A percentile compares a stretch with the other conserved stretches of the same genome.
Conservation (phyloP, 176 grass and related monocot genomes). For the Luzula sylvatica region DNA sequence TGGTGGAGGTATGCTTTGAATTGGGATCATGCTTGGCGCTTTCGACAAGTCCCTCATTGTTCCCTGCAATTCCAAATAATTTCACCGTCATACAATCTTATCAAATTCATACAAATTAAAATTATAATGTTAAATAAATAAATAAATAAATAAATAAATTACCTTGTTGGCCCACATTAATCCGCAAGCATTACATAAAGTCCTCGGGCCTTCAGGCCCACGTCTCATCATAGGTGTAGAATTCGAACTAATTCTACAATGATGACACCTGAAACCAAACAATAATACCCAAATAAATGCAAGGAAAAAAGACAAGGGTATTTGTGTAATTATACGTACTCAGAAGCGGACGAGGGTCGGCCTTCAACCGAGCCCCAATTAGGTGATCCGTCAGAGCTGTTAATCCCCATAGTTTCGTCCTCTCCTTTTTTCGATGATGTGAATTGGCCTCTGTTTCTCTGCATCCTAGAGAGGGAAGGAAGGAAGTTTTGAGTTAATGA, state of each 20-base stretch:
- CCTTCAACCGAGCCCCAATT: slow-evolving; percentile 78
- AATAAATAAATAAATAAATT: slow-evolving; percentile 17
- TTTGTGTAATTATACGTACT: slow-evolving; percentile 43
- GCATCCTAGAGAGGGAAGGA: slow-evolving; percentile 57
- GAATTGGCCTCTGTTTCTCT: slow-evolving; percentile 94
- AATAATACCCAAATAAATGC: background rate
- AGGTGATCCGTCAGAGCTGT: slow-evolving; percentile 40
- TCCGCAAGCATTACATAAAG: slow-evolving; percentile 93
- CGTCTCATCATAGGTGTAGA: slow-evolving; percentile 95
- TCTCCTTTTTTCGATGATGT: slow-evolving; percentile 84
- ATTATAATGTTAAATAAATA: slow-evolving; percentile 7
- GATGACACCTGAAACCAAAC: slow-evolving; percentile 59
- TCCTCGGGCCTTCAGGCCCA: slow-evolving; percentile 94
- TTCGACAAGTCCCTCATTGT: slow-evolving; percentile 82
- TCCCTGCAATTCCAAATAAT: slow-evolving; percentile 37
- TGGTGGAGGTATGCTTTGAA: slow-evolving; percentile 33
- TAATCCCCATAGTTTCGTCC: slow-evolving; percentile 36
- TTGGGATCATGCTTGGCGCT: slow-evolving; percentile 22
- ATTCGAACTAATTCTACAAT: slow-evolving; percentile 65
- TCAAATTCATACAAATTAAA: background rate
- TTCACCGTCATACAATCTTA: background rate
- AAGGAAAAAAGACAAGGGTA: slow-evolving; percentile 10
- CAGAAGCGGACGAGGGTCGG: slow-evolving; percentile 66
- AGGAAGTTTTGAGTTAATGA: background rate
- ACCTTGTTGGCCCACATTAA: slow-evolving; percentile 99